Base-by-base conservation (phyloP, 495 filamentous ascomycete genomes). In the Cairneyella variabilis region DNA sequence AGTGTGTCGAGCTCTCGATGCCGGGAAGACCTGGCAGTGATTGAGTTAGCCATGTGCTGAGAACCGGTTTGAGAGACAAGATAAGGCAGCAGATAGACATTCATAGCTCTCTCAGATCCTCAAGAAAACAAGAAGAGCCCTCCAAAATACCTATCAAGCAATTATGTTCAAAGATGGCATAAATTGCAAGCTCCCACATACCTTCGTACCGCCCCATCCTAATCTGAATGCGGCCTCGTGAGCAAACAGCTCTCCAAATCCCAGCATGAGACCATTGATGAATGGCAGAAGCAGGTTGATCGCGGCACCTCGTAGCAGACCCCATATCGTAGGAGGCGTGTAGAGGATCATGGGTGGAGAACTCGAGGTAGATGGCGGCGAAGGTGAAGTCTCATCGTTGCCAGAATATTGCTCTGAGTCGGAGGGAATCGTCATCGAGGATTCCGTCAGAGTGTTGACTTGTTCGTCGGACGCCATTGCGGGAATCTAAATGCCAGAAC, bases 261-360 rank as follows among this genome's bases (percentile, higher is more conserved):
- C 93, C 49, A 99, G 72, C 93, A 99, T 99, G 71, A 99, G 77
- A 18, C 93, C 93, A 69, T 99, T 99, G 61, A 99, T 82, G 57
- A 99, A 99, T 0, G 93, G 93, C 2, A 99, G 74, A 0, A 99
- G 54, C 7, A 99, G 73, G 66, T 99, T 99, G 70, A 99, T 97
- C 3, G 90, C 90, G 6, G 90, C 90, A 7, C 93, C 90, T 28
- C 92, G 83, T 44, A 97, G 46, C 34, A 99, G 64, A 25, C 87
- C 80, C 87, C 88, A 92, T 27, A 92, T 48, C 0, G 90, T 93
- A 0, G 95, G 91, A 14, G 90, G 89, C 27, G 83, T 80, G 77
- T 97, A 99, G 27, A 97, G 77, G 25, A 97, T 84, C 57, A 98
- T 69, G 16, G 87, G 89, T 2, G 88, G 83, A 42, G 83, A 83